These are phyloP conservation scores for Naganishia vishniacii DNA, from an alignment of 768 basidiomycete species.

Conservation along the genomic window DNA sequence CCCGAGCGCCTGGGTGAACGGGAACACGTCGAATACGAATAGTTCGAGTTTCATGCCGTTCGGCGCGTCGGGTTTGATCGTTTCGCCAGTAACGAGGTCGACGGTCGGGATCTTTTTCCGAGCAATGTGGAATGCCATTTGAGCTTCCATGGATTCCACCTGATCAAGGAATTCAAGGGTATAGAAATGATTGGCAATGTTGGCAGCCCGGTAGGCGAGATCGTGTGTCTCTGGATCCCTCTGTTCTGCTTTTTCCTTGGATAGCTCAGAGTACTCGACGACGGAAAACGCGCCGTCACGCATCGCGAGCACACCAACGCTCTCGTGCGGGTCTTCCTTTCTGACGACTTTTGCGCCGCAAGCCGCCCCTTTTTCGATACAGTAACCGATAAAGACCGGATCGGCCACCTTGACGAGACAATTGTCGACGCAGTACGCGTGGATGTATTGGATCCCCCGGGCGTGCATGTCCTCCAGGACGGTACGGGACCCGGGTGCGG, in stretches of 20 bases:
- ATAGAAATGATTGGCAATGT: conserved; percentile 98
- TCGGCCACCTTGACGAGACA: conserved; percentile 96
- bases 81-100: conserved; percentile 62
- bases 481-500: conserved; percentile 62
- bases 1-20: conserved; percentile 61
- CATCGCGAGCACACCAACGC: conserved; percentile 87
- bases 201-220: conserved; percentile 84
- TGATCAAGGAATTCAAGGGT: conserved; percentile 73
- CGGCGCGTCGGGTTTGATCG: conserved; percentile 74
- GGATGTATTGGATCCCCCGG: conserved; percentile 78
- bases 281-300: conserved; percentile 80
- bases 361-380: conserved; percentile 78
- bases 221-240: conserved; percentile 64
- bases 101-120: conserved; percentile 91
- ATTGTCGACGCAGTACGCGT: conserved; percentile 97
- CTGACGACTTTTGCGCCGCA: conserved; percentile 96
- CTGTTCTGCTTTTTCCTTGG: conserved; percentile 71
- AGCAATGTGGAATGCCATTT: conserved; percentile 95
- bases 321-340: conserved; percentile 76
- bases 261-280: conserved; percentile 96
- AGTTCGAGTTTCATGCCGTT: conserved; percentile 99
- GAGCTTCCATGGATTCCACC: conserved; percentile 73
- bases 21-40: conserved; percentile 99
- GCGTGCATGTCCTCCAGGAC: conserved; percentile 75
- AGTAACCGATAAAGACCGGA: conserved; percentile 92